Conservation (phyloP, 495 filamentous ascomycete species). For the Xylaria acuta region DNA sequence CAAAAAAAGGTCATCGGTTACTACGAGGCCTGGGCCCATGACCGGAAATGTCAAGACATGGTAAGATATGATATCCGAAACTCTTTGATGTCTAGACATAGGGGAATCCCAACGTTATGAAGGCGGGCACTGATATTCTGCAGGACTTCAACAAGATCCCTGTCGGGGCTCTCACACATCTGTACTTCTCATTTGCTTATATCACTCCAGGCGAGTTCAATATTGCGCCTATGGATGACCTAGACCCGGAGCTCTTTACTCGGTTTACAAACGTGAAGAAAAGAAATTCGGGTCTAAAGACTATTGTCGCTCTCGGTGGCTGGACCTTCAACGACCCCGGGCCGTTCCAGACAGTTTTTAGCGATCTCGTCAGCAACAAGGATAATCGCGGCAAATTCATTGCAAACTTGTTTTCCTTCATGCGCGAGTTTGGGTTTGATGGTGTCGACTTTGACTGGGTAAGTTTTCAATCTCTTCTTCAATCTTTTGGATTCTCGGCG, state of each 20-base stretch:
- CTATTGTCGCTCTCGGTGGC: slow-evolving; percentile 52
- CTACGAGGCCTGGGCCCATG: slow-evolving; percentile 30
- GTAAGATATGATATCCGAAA: too few relatives aligned
- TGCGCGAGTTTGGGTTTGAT: slow-evolving; percentile 55
- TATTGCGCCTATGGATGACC: slow-evolving; percentile 27
- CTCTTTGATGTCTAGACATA: too few relatives aligned
- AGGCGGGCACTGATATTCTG: too few relatives aligned
- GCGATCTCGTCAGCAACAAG: slow-evolving; percentile 36
- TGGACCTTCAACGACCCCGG: slow-evolving; percentile 53
- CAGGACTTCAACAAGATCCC: slow-evolving; percentile 24
- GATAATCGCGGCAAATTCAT: slow-evolving; percentile 50
- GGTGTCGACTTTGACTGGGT: slow-evolving; percentile 60
- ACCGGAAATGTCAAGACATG: slow-evolving; percentile 19
- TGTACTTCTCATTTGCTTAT: slow-evolving; percentile 40
- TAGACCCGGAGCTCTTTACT: slow-evolving; percentile 27
- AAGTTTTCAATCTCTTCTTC: too few relatives aligned
- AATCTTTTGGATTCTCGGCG: too few relatives aligned
- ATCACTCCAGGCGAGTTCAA: slow-evolving; percentile 29
- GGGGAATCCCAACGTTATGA: too few relatives aligned
- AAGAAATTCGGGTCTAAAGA: slow-evolving; percentile 41
- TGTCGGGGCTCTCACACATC: slow-evolving; percentile 32
- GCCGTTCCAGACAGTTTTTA: slow-evolving; percentile 28
- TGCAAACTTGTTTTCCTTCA: slow-evolving; percentile 48
- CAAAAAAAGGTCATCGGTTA: slow-evolving; percentile 35
- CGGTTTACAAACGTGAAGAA: slow-evolving; percentile 38